Evolutionary conservation across 2,329 filamentous ascomycete species (phyloP).

Genomic region (Trichoderma sp.): DNA sequence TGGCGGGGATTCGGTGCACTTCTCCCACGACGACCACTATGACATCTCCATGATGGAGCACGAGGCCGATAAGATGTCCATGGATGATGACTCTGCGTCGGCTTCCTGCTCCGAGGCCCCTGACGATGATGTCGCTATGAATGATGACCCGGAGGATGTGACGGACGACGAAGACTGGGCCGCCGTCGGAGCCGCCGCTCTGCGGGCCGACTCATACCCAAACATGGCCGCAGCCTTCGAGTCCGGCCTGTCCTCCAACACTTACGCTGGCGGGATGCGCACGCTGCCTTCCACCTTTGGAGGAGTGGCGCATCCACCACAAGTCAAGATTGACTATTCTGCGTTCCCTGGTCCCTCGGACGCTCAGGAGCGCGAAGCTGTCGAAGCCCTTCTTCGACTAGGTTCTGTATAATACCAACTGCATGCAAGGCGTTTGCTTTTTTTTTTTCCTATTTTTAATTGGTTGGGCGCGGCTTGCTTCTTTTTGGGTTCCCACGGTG

Average conservation of each 20-base stretch:
- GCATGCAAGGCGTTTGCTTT: slow-evolving; percentile 54
- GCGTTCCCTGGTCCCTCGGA: slow-evolving; percentile 54
- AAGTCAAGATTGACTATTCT: slow-evolving; percentile 52
- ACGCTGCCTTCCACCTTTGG: slow-evolving; percentile 51
- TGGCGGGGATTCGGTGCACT: slow-evolving; percentile 69
- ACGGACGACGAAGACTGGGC: slow-evolving; percentile 98
- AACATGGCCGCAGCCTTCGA: slow-evolving; percentile 52
- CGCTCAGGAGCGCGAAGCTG: slow-evolving; percentile 75
- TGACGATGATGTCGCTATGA: slow-evolving; percentile 63
- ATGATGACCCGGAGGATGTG: slow-evolving; percentile 76
- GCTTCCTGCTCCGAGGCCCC: slow-evolving; percentile 75
- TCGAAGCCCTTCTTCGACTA: slow-evolving; percentile 77
- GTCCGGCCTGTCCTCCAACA: slow-evolving; percentile 46
- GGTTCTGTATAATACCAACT: slow-evolving; percentile 68
- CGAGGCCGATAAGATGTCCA: slow-evolving; percentile 94
- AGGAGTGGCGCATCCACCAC: slow-evolving; percentile 52
- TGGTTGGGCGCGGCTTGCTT: slow-evolving; percentile 21
- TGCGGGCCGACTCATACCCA: slow-evolving; percentile 66
- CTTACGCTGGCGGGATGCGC: slow-evolving; percentile 49
- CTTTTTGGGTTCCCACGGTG: slow-evolving; percentile 8
- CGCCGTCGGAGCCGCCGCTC: slow-evolving; percentile 78
- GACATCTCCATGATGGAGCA: slow-evolving; percentile 71
- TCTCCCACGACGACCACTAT: slow-evolving; percentile 67
- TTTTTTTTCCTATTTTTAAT: background rate
- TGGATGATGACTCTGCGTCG: slow-evolving; percentile 67